These are phyloP conservation scores for Oligophagozyma castellii DNA, from an alignment of 1,139 yeast genomes.

Conservation along the genomic window DNA sequence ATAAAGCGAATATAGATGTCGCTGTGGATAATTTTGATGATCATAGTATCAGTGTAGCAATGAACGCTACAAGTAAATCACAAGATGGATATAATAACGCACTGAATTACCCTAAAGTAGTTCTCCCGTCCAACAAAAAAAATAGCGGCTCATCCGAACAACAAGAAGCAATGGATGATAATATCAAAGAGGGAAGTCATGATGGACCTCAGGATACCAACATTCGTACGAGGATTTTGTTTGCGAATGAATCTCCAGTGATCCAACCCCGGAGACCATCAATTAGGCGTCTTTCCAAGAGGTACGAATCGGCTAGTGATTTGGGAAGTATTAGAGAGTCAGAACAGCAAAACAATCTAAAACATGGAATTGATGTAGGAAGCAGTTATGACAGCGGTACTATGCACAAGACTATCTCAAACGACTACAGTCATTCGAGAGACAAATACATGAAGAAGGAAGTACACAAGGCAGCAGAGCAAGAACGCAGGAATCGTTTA, in stretches of 20 bases:
- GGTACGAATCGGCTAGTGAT: background rate
- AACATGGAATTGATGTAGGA: too few relatives aligned
- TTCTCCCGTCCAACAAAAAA: slow-evolving; percentile 16
- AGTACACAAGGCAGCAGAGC: slow-evolving; percentile 88
- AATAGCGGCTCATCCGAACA: background rate
- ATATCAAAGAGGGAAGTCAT: too few relatives aligned
- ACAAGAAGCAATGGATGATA: too few relatives aligned
- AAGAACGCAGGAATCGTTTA: slow-evolving; percentile 87
- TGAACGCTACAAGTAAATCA: slow-evolving; percentile 1
- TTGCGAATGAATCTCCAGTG: background rate
- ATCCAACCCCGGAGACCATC: background rate
- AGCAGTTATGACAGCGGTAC: background rate
- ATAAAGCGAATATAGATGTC: background rate
- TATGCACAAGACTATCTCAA: background rate
- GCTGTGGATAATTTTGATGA: background rate
- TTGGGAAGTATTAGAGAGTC: background rate
- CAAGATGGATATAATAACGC: slow-evolving; percentile 1
- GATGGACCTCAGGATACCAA: too few relatives aligned
- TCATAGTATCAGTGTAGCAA: background rate
- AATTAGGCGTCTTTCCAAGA: background rate
- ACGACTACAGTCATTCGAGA: background rate
- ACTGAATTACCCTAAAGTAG: slow-evolving; percentile 16
- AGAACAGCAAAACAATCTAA: background rate
- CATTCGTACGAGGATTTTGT: too few relatives aligned
- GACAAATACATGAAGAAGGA: slow-evolving; percentile 36